Percentiles rank a stretch among this genome's conserved stretches.
phyloP scores from a whole-genome alignment of 2,329 filamentous ascomycete species.

The Aspergillus calidoustus region DNA sequence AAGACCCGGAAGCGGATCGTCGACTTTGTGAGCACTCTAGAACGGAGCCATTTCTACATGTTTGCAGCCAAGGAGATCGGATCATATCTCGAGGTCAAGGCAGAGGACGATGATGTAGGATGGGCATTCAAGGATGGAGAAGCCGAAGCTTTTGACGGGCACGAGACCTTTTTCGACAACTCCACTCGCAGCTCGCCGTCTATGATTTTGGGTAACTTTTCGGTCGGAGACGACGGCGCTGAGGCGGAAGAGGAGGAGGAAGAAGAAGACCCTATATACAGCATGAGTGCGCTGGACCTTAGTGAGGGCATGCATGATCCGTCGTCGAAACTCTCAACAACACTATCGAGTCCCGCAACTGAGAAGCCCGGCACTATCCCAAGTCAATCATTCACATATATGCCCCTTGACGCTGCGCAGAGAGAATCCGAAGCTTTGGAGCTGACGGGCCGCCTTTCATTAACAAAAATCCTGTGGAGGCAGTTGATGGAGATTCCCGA shows the following conservation, averaged over 20 bases:
- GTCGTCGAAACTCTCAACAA: conserved; percentile 43
- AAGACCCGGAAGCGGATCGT: conserved; percentile 73
- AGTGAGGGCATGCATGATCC: conserved; percentile 45
- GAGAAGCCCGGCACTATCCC: conserved; percentile 45
- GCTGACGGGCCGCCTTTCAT: conserved; percentile 68
- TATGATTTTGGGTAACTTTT: conserved; percentile 34
- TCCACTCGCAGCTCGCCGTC: conserved; percentile 48
- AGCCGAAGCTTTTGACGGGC: conserved; percentile 48
- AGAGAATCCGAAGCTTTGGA: conserved; percentile 74
- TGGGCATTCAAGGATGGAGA: conserved; percentile 86
- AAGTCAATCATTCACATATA: conserved; percentile 48
- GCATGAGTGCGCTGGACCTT: conserved; percentile 45
- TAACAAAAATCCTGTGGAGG: conserved; percentile 87
- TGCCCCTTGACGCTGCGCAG: conserved; percentile 72
- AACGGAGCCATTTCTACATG: conserved; percentile 78
- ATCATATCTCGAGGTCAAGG: conserved; percentile 73
- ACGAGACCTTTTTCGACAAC: conserved; percentile 46
- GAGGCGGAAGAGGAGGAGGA: conserved; percentile 37
- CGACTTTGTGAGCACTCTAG: conserved; percentile 75
- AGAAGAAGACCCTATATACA: conserved; percentile 44
- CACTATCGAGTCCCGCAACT: conserved; percentile 42
- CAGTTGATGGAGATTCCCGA: conserved; percentile 85
- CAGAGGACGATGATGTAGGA: conserved; percentile 86
- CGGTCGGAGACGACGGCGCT: conserved; percentile 24
- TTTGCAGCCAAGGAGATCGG: conserved; percentile 85